phyloP scores from a whole-genome alignment of 768 basidiomycete genomes.

The Leccinum aurantiacum region DNA sequence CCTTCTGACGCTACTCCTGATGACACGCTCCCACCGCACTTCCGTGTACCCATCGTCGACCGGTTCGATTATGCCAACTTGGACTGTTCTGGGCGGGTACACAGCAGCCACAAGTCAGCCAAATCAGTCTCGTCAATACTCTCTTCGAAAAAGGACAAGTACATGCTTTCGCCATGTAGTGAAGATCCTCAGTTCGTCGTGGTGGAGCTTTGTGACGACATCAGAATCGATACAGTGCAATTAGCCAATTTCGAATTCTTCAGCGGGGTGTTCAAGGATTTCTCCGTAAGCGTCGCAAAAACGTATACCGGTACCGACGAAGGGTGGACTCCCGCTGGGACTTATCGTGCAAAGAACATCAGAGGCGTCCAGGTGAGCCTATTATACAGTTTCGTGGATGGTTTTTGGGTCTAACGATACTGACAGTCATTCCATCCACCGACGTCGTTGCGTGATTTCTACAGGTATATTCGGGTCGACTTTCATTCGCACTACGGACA shows the following conservation, averaged over 20 bases:
- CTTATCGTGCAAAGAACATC: conserved; percentile 83
- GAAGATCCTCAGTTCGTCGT: conserved; percentile 71
- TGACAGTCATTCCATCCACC: conserved; percentile 75
- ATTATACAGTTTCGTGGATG: not conserved
- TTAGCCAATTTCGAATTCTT: conserved; percentile 98
- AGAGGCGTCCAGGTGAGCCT: conserved; percentile 82
- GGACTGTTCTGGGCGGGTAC: conserved; percentile 93
- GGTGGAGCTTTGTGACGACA: conserved; percentile 96
- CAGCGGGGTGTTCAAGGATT: conserved; percentile 92
- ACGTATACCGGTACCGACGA: conserved; percentile 62
- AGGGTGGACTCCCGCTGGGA: conserved; percentile 73
- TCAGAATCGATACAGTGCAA: conserved; percentile 94
- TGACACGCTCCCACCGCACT: conserved; percentile 51
- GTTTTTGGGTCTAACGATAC: conserved; percentile 1
- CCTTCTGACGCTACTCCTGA: conserved; percentile 18
- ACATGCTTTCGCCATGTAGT: conserved; percentile 94
- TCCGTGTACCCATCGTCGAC: conserved; percentile 75
- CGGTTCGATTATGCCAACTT: conserved; percentile 92
- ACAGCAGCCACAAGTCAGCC: conserved; percentile 75
- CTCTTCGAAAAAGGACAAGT: conserved; percentile 85
- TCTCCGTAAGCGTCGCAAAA: conserved; percentile 84
- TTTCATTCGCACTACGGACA: conserved; percentile 91
- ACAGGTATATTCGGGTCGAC: conserved; percentile 91
- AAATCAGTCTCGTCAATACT: conserved; percentile 84
- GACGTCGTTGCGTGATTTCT: conserved; percentile 75